These are phyloP conservation scores for Scheffersomyces parashehatae DNA, from an alignment of 1,139 yeast species.

Conservation along the genomic window DNA sequence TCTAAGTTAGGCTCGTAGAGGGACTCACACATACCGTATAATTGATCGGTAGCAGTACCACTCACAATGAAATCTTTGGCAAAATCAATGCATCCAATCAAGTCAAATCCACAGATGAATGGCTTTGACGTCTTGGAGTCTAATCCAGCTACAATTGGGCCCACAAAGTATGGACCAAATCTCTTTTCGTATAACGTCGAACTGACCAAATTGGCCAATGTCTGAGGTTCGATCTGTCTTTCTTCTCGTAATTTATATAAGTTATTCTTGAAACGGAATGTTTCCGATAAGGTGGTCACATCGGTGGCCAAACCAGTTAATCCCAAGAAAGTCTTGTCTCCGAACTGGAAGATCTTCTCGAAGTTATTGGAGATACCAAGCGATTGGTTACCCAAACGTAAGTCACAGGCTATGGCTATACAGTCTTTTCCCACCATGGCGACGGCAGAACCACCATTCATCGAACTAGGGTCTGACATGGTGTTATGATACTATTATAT, in stretches of 20 bases:
- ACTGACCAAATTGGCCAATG: constrained; percentile 90
- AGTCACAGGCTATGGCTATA: constrained; percentile 95
- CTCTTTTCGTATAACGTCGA: constrained; percentile 86
- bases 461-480: constrained; percentile 54
- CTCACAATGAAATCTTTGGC: constrained; percentile 96
- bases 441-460: constrained; percentile 86
- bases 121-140: constrained; percentile 81
- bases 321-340: constrained; percentile 79
- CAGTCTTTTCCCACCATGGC: constrained; percentile 99
- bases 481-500: neutral
- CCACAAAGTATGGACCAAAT: constrained; percentile 96
- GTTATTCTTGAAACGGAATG: constrained; percentile 81
- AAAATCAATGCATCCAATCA: constrained; percentile 94
- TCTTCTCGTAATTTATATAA: constrained; percentile 91
- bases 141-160: constrained; percentile 96
- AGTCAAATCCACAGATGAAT: constrained; percentile 92
- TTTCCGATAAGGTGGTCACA: constrained; percentile 80
- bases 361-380: constrained; percentile 90
- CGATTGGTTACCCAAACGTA: constrained; percentile 92
- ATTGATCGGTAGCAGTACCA: constrained; percentile 95
- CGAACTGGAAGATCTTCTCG: constrained; percentile 86
- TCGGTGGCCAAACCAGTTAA: constrained; percentile 96
- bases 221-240: constrained; percentile 86
- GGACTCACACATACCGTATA: constrained; percentile 99
- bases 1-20: constrained; percentile 90